These are phyloP conservation scores for Daedalea quercina DNA, from an alignment of 768 basidiomycete species.

Conservation along the genomic window DNA sequence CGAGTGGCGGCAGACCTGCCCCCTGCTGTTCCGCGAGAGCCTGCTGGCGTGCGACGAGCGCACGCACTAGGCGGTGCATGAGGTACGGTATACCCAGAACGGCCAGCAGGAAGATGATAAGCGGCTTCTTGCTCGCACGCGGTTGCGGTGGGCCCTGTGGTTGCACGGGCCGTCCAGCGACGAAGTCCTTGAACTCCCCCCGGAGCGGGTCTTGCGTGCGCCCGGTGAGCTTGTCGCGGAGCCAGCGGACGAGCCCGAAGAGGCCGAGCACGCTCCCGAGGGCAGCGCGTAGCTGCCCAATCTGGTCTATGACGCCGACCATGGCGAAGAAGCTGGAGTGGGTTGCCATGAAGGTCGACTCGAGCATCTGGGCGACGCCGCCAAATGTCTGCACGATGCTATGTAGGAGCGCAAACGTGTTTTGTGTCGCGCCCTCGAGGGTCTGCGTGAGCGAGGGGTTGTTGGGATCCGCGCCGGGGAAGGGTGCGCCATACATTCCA, in stretches of 20 bases:
- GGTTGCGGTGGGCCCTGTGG: constrained; percentile 38
- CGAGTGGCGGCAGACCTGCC: constrained; percentile 48
- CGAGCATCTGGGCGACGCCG: constrained; percentile 95
- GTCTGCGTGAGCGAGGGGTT: constrained; percentile 75
- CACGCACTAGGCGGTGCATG: constrained; percentile 83
- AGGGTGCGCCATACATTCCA: constrained; percentile 38
- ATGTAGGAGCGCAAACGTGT: constrained; percentile 90
- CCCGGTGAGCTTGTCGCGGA: constrained; percentile 56
- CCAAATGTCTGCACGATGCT: constrained; percentile 93
- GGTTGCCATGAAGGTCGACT: constrained; percentile 95
- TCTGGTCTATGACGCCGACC: constrained; percentile 95
- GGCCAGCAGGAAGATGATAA: constrained; percentile 89
- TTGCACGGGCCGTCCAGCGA: constrained; percentile 56
- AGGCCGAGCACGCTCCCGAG: constrained; percentile 90
- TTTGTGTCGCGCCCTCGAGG: constrained; percentile 83
- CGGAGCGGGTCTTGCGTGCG: constrained; percentile 35
- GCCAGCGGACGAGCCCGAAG: constrained; percentile 86
- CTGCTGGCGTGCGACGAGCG: constrained; percentile 58
- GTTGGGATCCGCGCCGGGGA: constrained; percentile 42
- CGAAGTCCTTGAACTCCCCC: constrained; percentile 71
- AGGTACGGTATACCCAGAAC: constrained; percentile 90
- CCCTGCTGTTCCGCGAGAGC: constrained; percentile 30
- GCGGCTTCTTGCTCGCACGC: constrained; percentile 80
- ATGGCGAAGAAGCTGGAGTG: constrained; percentile 94
- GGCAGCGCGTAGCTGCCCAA: constrained; percentile 85